Percentiles rank a stretch among this genome's conserved stretches.
phyloP scores from a whole-genome alignment of 2,329 filamentous ascomycete genomes.

The Paramyrothecium roridum region DNA sequence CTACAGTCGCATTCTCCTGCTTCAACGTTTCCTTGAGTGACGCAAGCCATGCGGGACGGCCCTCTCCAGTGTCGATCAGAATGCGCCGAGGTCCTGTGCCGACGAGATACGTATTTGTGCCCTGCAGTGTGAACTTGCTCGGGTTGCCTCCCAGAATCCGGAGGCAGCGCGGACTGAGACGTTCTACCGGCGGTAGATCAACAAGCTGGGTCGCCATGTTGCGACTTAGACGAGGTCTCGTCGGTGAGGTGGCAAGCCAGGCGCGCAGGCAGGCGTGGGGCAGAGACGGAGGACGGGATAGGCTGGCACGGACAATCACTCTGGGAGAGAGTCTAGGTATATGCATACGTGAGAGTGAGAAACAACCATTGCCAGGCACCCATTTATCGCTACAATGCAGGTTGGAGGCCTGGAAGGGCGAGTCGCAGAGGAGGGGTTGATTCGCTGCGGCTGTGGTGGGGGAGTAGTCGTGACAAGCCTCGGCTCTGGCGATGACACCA shows the following conservation, averaged over 20 bases:
- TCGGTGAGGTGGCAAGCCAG: not conserved
- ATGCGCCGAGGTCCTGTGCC: slow-evolving; percentile 72
- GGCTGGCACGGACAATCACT: no score
- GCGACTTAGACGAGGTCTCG: not conserved
- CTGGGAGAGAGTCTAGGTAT: no score
- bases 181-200: slow-evolving; percentile 69
- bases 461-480: no score
- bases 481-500: no score
- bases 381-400: no score
- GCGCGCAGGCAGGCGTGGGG: not conserved
- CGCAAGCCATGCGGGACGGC: slow-evolving; percentile 68
- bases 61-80: slow-evolving; percentile 88
- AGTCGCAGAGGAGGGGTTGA: no score
- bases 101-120: slow-evolving; percentile 93
- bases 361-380: no score
- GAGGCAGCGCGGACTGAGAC: slow-evolving; percentile 73
- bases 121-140: slow-evolving; percentile 71
- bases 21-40: slow-evolving; percentile 62
- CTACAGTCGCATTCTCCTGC: slow-evolving; percentile 65
- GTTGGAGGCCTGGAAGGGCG: no score
- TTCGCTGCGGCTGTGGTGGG: no score
- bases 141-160: slow-evolving; percentile 90
- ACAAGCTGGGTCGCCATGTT: slow-evolving; percentile 61
- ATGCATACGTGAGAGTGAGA: no score
- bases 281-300: not conserved